These are phyloP conservation scores for Ophiostoma sp. DNA, from an alignment of 2,329 filamentous ascomycete genomes.

Conservation along the genomic window DNA sequence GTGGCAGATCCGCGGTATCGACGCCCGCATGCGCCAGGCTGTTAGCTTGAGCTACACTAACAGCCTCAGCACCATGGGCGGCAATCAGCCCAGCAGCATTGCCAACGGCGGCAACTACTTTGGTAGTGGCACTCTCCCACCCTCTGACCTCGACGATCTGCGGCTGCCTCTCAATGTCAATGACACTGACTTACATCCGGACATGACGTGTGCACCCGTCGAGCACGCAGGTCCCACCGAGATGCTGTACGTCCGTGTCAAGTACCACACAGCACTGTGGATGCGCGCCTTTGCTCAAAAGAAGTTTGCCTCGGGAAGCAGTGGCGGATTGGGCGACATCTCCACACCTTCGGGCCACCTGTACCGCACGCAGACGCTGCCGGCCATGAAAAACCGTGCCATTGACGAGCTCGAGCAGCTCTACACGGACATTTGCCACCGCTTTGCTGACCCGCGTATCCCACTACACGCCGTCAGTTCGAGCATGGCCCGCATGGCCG, in stretches of 20 bases:
- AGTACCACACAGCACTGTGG: constrained; percentile 37
- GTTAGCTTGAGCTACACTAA: constrained; percentile 12
- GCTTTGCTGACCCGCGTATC: constrained; percentile 33
- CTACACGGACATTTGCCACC: constrained; percentile 32
- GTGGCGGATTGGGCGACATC: not conserved
- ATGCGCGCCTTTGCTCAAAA: constrained; percentile 30
- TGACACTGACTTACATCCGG: constrained; percentile 52
- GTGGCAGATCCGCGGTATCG: constrained; percentile 57
- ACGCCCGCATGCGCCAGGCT: constrained; percentile 41
- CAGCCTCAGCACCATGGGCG: constrained; percentile 3
- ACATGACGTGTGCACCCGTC: constrained; percentile 50
- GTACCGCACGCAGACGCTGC: constrained; percentile 20
- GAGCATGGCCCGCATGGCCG: constrained; percentile 32
- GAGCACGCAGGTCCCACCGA: constrained; percentile 56
- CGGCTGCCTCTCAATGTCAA: constrained; percentile 59
- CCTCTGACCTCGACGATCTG: constrained; percentile 42
- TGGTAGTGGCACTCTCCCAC: constrained; percentile 39
- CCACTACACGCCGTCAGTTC: constrained; percentile 35
- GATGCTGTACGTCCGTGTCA: constrained; percentile 48
- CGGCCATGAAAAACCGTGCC: constrained; percentile 30
- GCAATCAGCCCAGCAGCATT: constrained; percentile 38
- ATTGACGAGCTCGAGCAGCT: constrained; percentile 36
- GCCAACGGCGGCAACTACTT: constrained; percentile 32
- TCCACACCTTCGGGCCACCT: constrained; percentile 4
- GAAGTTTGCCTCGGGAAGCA: not conserved